Base-by-base conservation (phyloP, 345 rosid species). In the Moricandia moricandioides region DNA sequence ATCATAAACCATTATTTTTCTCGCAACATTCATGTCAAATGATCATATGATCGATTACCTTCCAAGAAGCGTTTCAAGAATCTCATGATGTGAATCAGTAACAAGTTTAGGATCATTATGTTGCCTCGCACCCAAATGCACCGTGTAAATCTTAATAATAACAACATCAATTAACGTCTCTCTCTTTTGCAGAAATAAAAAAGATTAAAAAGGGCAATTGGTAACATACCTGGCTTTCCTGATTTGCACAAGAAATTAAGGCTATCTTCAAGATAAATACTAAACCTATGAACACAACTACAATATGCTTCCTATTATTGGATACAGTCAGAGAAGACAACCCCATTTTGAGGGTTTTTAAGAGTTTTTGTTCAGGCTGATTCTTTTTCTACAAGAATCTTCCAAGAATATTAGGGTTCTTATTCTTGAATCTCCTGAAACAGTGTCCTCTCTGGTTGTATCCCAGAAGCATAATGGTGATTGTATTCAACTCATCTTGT, bases 21-120 rank as follows among this genome's bases (percentile, higher is more conserved):
- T 1, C 10, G 27, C 65, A 45, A 65, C 12, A 55, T 14, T 40
- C 6, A 49, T 27, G 16, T n/a, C n/a, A n/a, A 49, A 7, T 45
- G 29, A 7, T 21, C 27, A 65, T 18, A 35, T 71, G 12, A 40
- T 27, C 3, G 24, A 49, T 49, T 82, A 89, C 92, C 96, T 86
- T 62, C 90, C 93, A 70, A 86, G 82, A 56, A 90, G 78, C 0
- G 74, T 35, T 47, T 88, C 88, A 14, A 90, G 91, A 72, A 90
- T 79, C 61, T 86, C 84, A 73, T 87, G 93, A 82, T 90, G 93
- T 18, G 87, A 84, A 67, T 78, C 79, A 29, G 86, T 80, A 39
- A 83, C 71, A 31, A 75, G 33, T 27, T 80, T 49, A 2, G 86
- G 85, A 83, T 87, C 86, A 37, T 82, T 74, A 55, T 76, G 85